Evolutionary conservation across 2,329 filamentous ascomycete species (phyloP), one percentile per base, ranked within the genome.

Genomic region (Didymella arachidicola): DNA sequence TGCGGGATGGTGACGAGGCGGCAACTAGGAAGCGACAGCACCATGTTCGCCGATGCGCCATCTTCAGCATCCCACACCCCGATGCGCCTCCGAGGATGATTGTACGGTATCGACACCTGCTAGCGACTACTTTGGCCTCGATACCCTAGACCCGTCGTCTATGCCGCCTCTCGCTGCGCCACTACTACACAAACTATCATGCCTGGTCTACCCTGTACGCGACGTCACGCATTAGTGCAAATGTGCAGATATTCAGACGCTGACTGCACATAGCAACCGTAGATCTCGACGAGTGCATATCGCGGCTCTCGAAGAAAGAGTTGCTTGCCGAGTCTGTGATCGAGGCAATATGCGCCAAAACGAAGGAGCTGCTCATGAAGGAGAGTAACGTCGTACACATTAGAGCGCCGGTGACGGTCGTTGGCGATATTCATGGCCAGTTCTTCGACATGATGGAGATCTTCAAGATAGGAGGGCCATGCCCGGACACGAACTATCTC

Each of bases 381-480:
- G 95, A 99, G 87, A 98, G 94, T 86, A 99, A 99, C 80, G 95
- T 99, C 63, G 95, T 99, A 60, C 95, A 99, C 78, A 96, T 99
- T 63, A 88, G 88, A 70, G 93, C 95, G 30, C 95, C 95, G 2
- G 92, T 99, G 59, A 99, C 95, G 16, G 95, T 99, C 10, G 95
- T 99, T 38, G 95, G 95, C 66, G 95, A 99, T 77, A 99, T 99
- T 68, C 95, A 99, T 78, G 95, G 95, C 59, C 95, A 99, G 79
- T 99, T 99, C 81, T 98, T 94, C 79, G 95, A 99, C 78, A 87
- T 99, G 81, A 95, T 99, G 66, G 95, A 99, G 84, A 98, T 99
- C 68, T 99, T 99, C 81, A 93, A 93, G 79, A 99, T 99, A 72
- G 95, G 95, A 59, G 95, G 95, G 57, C 96, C 91, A 79, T 98